Evolutionary conservation across 768 basidiomycete genomes (phyloP).

Genomic region (Xerocomellus chrysenteron): DNA sequence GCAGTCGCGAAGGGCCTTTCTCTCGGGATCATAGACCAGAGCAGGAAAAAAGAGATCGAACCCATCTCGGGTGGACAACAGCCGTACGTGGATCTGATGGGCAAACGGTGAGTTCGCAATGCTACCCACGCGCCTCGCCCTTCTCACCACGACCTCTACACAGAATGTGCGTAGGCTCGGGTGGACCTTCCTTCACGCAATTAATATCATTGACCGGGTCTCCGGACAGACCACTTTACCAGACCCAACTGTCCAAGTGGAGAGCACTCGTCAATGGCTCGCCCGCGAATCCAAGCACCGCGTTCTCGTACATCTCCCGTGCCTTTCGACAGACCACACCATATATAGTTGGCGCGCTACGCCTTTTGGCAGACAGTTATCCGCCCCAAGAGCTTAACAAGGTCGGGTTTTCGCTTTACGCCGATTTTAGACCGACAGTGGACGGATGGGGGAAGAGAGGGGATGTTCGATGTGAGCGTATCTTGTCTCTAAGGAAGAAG

Average conservation of each 20-base stretch:
- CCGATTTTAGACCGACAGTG: conserved; percentile 80
- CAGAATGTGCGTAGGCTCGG: conserved; percentile 40
- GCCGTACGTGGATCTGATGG: conserved; percentile 86
- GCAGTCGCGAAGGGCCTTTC: conserved; percentile 82
- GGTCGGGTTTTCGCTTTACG: conserved; percentile 77
- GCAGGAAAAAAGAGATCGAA: conserved; percentile 54
- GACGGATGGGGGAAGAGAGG: conserved; percentile 85
- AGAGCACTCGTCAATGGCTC: conserved; percentile 73
- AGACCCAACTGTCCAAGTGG: conserved; percentile 70
- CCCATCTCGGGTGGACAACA: conserved; percentile 59
- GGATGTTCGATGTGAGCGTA: conserved; percentile 65
- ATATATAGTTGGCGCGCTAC: conserved; percentile 73
- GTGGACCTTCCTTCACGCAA: not conserved
- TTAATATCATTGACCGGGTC: conserved; percentile 4
- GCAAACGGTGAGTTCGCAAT: conserved; percentile 50
- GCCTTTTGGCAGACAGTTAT: conserved; percentile 63
- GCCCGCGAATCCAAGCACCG: conserved; percentile 68
- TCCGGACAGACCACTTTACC: conserved; percentile 68
- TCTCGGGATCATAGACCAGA: conserved; percentile 69
- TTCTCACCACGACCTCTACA: not conserved
- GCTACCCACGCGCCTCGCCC: not conserved
- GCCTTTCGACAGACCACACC: conserved; percentile 80
- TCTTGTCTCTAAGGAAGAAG: conserved; percentile 58
- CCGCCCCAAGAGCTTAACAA: conserved; percentile 56
- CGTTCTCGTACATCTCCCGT: conserved; percentile 81